Percentiles rank a stretch among this genome's conserved stretches.
These are phyloP conservation scores for Tulasnella sp. DNA, from an alignment of 768 basidiomycete genomes.

Conservation along the genomic window DNA sequence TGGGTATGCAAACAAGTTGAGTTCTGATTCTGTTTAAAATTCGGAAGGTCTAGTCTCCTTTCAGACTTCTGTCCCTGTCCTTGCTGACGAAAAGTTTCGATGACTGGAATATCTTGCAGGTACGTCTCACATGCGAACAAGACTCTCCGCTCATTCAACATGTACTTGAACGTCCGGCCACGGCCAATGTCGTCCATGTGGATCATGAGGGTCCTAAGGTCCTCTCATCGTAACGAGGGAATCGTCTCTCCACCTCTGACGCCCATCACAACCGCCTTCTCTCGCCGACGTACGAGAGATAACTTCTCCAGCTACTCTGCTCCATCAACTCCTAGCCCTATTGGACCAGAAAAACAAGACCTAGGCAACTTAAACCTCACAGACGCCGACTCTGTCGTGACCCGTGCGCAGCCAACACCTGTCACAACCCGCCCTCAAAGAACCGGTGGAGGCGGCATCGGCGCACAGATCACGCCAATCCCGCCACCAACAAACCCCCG, in stretches of 20 bases:
- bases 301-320: constrained; percentile 1
- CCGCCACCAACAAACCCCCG: constrained; percentile 83
- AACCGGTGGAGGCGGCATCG: neutral
- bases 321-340: constrained; percentile 1
- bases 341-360: constrained; percentile 25
- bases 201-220: neutral
- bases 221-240: neutral
- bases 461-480: constrained; percentile 55
- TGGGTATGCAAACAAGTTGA: constrained; percentile 87
- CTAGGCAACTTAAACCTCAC: constrained; percentile 30
- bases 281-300: neutral
- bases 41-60: too few relatives aligned
- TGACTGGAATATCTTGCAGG: constrained; percentile 35
- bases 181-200: constrained; percentile 50
- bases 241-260: constrained; percentile 35
- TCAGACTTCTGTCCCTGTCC: too few relatives aligned
- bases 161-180: constrained; percentile 89
- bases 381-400: constrained; percentile 21
- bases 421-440: constrained; percentile 21
- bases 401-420: too few relatives aligned
- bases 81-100: neutral
- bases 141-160: constrained; percentile 84
- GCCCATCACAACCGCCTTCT: constrained; percentile 38
- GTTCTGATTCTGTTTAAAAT: too few relatives aligned
- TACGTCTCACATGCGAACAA: constrained; percentile 95